These are phyloP conservation scores for Centella asiatica DNA, from an alignment of 129 eudicot species.

Conservation along the genomic window DNA sequence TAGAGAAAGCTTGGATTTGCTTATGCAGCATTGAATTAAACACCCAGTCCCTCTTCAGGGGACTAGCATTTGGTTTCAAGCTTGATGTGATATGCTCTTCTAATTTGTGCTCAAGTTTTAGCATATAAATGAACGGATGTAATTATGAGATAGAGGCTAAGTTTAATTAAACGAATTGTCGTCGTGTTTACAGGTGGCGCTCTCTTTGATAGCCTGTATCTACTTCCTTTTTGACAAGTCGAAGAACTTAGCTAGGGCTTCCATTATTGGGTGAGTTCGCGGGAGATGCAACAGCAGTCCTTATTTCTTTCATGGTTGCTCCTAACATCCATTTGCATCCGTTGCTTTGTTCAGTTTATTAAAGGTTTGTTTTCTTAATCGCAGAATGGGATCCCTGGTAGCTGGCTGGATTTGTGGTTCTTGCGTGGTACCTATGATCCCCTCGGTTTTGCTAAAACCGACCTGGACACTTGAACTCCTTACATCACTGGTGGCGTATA, in stretches of 20 bases:
- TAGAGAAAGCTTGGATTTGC: no score
- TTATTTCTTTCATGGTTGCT: not conserved
- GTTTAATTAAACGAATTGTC: not conserved
- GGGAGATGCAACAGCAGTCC: not conserved
- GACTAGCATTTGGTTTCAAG: no score
- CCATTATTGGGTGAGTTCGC: slow-evolving; percentile 45
- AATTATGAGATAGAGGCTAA: no score
- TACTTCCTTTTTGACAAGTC: slow-evolving; percentile 84
- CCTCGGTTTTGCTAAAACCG: slow-evolving; percentile 52
- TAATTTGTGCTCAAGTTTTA: no score
- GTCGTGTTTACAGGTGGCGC: slow-evolving; percentile 7
- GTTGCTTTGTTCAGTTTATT: no score
- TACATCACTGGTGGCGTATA: slow-evolving; percentile 59
- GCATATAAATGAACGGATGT: no score
- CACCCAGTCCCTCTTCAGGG: no score
- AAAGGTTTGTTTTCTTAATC: not conserved
- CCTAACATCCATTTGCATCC: not conserved
- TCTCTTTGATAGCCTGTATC: slow-evolving; percentile 57
- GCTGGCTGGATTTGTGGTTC: slow-evolving; percentile 86
- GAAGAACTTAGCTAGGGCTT: slow-evolving; percentile 67
- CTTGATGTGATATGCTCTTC: no score
- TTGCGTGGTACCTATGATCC: slow-evolving; percentile 59
- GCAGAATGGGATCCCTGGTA: slow-evolving; percentile 55
- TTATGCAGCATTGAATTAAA: no score
- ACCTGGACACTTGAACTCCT: slow-evolving; percentile 89